Conservation (phyloP, 2,329 filamentous ascomycete species). For the Microcyclospora tardicrescens region DNA sequence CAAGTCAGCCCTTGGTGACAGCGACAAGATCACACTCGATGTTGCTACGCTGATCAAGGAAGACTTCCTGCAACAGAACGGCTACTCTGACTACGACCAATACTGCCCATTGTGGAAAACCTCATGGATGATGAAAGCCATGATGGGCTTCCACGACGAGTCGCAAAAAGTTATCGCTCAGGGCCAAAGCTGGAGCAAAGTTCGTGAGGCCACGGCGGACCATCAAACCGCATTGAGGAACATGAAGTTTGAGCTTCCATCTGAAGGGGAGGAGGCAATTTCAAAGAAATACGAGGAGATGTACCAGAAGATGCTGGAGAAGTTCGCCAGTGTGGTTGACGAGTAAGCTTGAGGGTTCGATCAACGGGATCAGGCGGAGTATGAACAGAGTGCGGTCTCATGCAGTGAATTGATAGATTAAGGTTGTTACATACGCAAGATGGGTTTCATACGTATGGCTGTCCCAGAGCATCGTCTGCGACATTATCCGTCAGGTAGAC, state of each 20-base stretch:
- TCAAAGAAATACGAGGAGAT: conserved; percentile 91
- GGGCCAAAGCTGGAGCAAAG: conserved; percentile 83
- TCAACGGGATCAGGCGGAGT: too few species aligned
- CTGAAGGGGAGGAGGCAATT: conserved; percentile 68
- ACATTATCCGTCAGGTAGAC: too few species aligned
- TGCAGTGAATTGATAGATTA: too few species aligned
- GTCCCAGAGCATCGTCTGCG: too few species aligned
- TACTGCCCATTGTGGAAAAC: conserved; percentile 99
- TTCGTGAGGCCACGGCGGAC: conserved; percentile 78
- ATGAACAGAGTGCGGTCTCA: too few species aligned
- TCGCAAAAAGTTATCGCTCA: conserved; percentile 88
- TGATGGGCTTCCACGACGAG: conserved; percentile 97
- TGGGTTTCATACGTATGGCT: too few species aligned
- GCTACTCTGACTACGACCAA: conserved; percentile 97
- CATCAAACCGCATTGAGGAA: conserved; percentile 73
- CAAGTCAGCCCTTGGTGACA: conserved; percentile 89
- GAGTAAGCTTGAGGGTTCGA: conserved; percentile 47
- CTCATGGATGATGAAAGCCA: conserved; percentile 99
- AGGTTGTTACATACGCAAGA: too few species aligned
- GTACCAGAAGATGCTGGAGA: conserved; percentile 84
- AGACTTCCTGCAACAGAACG: conserved; percentile 97
- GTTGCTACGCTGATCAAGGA: conserved; percentile 88
- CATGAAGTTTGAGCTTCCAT: conserved; percentile 94
- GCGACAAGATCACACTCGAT: conserved; percentile 96
- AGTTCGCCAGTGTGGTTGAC: conserved; percentile 91